Conservation (phyloP, 2,329 filamentous ascomycete species). For the Sarocladiaceae sp. region DNA sequence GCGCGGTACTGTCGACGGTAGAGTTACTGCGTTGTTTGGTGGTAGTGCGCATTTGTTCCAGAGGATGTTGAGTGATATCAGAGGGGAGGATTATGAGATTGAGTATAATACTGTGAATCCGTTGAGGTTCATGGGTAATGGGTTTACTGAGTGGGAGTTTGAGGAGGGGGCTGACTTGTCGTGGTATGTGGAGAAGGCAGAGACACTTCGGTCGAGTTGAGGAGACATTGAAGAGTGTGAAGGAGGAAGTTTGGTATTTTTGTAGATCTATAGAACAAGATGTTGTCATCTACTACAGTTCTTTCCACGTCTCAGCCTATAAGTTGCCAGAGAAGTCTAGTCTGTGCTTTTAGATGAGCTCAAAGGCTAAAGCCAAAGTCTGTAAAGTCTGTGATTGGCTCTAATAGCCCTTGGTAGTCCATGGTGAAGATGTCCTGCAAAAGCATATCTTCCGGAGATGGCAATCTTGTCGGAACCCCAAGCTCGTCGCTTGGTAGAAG, state of each 20-base stretch:
- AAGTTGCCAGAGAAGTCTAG: too few relatives aligned
- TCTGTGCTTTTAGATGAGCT: neutral
- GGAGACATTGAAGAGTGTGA: neutral
- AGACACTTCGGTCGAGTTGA: neutral
- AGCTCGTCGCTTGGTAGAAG: neutral
- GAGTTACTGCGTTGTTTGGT: conserved; percentile 46
- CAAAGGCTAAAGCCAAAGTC: neutral
- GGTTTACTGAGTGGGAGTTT: conserved; percentile 3
- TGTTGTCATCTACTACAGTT: too few relatives aligned
- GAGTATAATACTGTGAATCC: conserved; percentile 28
- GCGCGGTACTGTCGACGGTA: conserved; percentile 34
- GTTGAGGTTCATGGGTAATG: conserved; percentile 10
- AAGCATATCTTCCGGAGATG: conserved; percentile 5
- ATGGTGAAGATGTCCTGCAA: conserved; percentile 5
- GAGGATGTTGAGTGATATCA: conserved; percentile 45
- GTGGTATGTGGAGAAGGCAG: conserved; percentile 7
- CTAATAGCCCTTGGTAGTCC: conserved; percentile 1
- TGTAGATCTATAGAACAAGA: too few relatives aligned
- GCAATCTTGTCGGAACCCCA: neutral
- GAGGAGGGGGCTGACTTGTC: neutral
- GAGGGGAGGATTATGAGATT: conserved; percentile 51
- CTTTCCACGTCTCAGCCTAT: too few relatives aligned
- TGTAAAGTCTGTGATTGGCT: conserved; percentile 1
- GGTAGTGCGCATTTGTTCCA: conserved; percentile 49
- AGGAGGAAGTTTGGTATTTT: neutral